These are phyloP conservation scores for Tetragonia tetragonoides DNA, from an alignment of 148 eudicot species.

Conservation along the genomic window DNA sequence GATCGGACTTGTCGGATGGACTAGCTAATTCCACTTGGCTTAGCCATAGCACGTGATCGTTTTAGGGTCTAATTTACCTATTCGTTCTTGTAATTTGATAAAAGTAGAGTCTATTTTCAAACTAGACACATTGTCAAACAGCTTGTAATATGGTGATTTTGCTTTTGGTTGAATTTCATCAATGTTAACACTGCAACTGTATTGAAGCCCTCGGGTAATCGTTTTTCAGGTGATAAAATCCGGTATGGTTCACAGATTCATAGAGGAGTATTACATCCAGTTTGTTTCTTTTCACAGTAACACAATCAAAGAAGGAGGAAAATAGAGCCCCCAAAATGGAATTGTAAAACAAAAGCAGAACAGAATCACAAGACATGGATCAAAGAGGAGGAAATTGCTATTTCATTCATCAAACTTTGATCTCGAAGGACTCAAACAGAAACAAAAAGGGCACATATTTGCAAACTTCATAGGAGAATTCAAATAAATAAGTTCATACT, in stretches of 20 bases:
- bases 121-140: background rate
- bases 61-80: too few species aligned
- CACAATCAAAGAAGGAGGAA: background rate
- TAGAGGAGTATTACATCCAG: background rate
- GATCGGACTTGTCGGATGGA: slow-evolving; percentile 75
- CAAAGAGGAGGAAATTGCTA: background rate
- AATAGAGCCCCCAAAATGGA: background rate
- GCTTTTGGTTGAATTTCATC: slow-evolving; percentile 14
- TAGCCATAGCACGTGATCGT: slow-evolving; percentile 15
- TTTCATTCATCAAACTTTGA: too few species aligned
- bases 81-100: background rate
- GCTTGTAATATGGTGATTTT: background rate
- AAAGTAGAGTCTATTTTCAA: background rate
- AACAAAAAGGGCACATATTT: too few species aligned
- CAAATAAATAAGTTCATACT: too few species aligned
- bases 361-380: background rate
- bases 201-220: background rate
- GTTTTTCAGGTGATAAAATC: too few species aligned
- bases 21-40: slow-evolving; percentile 15
- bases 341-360: background rate
- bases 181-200: background rate
- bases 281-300: background rate
- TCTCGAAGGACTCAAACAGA: background rate
- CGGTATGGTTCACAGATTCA: background rate
- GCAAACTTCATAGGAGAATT: too few species aligned